Evolutionary conservation across 495 filamentous ascomycete species (phyloP).

Genomic region (Paragyromitra xinjiangensis): DNA sequence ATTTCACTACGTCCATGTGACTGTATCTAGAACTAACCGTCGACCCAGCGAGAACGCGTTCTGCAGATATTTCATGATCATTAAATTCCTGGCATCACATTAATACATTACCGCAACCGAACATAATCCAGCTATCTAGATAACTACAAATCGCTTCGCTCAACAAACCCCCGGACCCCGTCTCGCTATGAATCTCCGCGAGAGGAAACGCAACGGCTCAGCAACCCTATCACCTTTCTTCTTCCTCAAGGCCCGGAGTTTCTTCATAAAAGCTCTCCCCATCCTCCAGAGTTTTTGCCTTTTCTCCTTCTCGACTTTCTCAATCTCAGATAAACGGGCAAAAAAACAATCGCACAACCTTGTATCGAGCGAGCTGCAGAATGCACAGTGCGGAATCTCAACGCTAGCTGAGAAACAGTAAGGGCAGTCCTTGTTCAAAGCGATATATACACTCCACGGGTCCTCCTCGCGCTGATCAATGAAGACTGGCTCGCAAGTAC

Average conservation of each 20-base stretch:
- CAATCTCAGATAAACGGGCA: not conserved
- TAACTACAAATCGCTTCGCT: not conserved
- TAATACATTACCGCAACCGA: not conserved
- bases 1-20: not conserved
- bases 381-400: not conserved
- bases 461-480: not conserved
- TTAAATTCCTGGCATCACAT: not conserved
- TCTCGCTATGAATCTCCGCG: not conserved
- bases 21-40: not conserved
- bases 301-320: not conserved
- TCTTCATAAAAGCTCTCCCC: not conserved
- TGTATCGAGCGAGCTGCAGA: not conserved
- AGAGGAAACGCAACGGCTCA: not conserved
- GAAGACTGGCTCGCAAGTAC: not conserved
- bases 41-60: not conserved
- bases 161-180: not conserved
- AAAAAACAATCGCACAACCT: constrained; percentile 1
- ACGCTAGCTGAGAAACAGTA: not conserved
- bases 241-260: not conserved
- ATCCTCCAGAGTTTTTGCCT: not conserved
- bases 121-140: not conserved
- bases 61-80: not conserved
- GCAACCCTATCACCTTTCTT: not conserved
- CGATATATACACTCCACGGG: not conserved
- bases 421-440: not conserved